phyloP scores from a whole-genome alignment of 2,329 filamentous ascomycete species.

The Apiospora koreana region DNA sequence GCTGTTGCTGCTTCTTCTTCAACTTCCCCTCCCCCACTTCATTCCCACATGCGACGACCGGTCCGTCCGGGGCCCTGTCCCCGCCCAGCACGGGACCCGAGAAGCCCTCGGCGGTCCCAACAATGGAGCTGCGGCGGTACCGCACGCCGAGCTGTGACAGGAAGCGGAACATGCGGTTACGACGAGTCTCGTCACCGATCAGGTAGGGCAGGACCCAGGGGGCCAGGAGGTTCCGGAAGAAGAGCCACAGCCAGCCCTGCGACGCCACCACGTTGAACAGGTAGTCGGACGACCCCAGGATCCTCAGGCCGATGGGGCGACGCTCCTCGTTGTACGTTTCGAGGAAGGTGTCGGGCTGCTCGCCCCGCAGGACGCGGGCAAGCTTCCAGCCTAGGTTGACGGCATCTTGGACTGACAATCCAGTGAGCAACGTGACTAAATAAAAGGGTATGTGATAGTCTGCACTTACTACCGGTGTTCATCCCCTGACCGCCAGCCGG shows the following conservation, averaged over 20 bases:
- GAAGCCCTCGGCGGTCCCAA: conserved; percentile 32
- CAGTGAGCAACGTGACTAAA: background rate
- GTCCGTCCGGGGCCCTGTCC: conserved; percentile 45
- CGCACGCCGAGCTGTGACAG: conserved; percentile 43
- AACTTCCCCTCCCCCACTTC: conserved; percentile 21
- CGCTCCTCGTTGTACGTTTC: conserved; percentile 50
- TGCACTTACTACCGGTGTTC: conserved; percentile 49
- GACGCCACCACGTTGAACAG: conserved; percentile 40
- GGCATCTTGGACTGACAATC: conserved; percentile 44
- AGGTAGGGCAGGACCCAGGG: conserved; percentile 40
- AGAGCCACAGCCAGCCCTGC: conserved; percentile 34
- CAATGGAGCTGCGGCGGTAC: conserved; percentile 42
- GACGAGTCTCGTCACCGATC: conserved; percentile 22
- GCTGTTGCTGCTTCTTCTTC: conserved; percentile 16
- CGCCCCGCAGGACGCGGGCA: conserved; percentile 38
- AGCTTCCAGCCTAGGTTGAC: conserved; percentile 59
- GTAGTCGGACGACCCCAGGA: conserved; percentile 43
- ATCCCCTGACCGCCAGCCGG: conserved; percentile 59
- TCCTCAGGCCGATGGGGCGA: conserved; percentile 43
- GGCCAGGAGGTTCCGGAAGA: conserved; percentile 40
- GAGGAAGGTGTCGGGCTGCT: conserved; percentile 39
- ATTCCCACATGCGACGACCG: conserved; percentile 21
- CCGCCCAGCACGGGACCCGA: conserved; percentile 43
- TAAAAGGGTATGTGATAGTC: too few relatives aligned
- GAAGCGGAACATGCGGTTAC: conserved; percentile 33